Percentiles rank a stretch among this genome's conserved stretches.
These are phyloP conservation scores for Polyplosphaeria fusca DNA, from an alignment of 495 filamentous ascomycete species.

Conservation along the genomic window DNA sequence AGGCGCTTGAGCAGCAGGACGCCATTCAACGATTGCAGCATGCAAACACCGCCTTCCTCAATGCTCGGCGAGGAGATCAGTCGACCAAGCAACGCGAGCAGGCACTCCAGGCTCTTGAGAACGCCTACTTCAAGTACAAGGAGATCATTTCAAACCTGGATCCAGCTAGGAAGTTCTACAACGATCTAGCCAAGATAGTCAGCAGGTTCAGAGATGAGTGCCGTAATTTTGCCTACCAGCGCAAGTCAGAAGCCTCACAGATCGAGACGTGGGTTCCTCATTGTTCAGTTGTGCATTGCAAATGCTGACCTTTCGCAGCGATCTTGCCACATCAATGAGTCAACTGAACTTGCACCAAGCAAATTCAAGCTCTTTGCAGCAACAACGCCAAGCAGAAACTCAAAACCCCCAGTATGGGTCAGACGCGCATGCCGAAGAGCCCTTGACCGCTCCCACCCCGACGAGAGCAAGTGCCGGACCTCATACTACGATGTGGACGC, in stretches of 20 bases:
- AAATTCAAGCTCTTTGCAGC: slow-evolving; percentile 35
- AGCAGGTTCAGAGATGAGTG: slow-evolving; percentile 72
- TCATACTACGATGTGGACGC: slow-evolving; percentile 61
- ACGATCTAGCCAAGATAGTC: slow-evolving; percentile 85
- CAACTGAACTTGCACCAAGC: slow-evolving; percentile 55
- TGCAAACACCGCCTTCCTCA: slow-evolving; percentile 73
- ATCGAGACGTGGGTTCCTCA: slow-evolving; percentile 61
- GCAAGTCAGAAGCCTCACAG: slow-evolving; percentile 74
- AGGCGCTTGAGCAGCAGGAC: slow-evolving; percentile 73
- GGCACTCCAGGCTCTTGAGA: slow-evolving; percentile 84
- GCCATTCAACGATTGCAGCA: slow-evolving; percentile 63
- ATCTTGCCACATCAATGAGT: slow-evolving; percentile 64
- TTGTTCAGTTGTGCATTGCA: neutral
- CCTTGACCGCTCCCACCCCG: slow-evolving; percentile 34
- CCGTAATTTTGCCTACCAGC: slow-evolving; percentile 71
- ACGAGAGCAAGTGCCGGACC: slow-evolving; percentile 35
- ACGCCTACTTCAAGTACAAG: slow-evolving; percentile 91
- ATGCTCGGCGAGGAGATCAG: slow-evolving; percentile 65
- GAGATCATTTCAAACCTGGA: slow-evolving; percentile 88
- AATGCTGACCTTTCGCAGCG: slow-evolving; percentile 44
- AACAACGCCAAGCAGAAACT: slow-evolving; percentile 35
- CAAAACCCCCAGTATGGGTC: slow-evolving; percentile 35
- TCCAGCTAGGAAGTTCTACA: slow-evolving; percentile 91
- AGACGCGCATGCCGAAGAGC: slow-evolving; percentile 27
- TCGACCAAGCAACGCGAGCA: slow-evolving; percentile 76